These are phyloP conservation scores for Scedosporium minutisporum DNA, from an alignment of 2,329 filamentous ascomycete genomes.

Conservation along the genomic window DNA sequence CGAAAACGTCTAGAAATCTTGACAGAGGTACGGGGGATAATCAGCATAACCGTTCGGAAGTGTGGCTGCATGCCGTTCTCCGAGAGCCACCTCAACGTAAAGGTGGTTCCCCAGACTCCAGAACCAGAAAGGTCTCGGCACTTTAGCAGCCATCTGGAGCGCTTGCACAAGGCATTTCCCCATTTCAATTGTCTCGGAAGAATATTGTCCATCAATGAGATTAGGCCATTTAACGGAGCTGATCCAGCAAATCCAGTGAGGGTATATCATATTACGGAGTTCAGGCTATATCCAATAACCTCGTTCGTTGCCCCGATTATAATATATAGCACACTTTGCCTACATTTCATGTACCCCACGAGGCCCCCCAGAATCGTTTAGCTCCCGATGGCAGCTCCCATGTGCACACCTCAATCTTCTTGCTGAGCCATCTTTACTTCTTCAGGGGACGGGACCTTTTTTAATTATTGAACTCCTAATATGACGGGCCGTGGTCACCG, in stretches of 20 bases:
- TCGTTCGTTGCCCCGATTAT: neutral
- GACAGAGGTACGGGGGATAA: neutral
- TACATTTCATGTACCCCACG: neutral
- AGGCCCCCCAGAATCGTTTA: neutral
- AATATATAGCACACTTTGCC: neutral
- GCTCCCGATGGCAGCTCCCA: neutral
- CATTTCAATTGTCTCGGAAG: neutral
- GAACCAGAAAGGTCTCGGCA: neutral
- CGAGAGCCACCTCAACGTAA: neutral
- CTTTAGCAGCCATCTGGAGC: neutral
- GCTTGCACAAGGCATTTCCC: neutral
- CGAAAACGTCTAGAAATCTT: neutral
- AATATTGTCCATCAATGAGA: neutral
- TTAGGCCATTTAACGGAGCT: neutral
- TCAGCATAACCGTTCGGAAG: neutral
- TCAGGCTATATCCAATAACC: neutral
- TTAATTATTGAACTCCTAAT: neutral
- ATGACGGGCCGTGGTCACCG: conserved; percentile 1
- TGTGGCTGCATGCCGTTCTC: neutral
- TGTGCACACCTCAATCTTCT: neutral
- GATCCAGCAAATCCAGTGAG: neutral
- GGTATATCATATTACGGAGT: neutral
- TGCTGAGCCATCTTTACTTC: neutral
- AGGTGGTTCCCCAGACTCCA: neutral
- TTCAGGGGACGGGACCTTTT: neutral